These are phyloP conservation scores for Citrus inodora DNA, from an alignment of 345 rosid species.

Conservation along the genomic window DNA sequence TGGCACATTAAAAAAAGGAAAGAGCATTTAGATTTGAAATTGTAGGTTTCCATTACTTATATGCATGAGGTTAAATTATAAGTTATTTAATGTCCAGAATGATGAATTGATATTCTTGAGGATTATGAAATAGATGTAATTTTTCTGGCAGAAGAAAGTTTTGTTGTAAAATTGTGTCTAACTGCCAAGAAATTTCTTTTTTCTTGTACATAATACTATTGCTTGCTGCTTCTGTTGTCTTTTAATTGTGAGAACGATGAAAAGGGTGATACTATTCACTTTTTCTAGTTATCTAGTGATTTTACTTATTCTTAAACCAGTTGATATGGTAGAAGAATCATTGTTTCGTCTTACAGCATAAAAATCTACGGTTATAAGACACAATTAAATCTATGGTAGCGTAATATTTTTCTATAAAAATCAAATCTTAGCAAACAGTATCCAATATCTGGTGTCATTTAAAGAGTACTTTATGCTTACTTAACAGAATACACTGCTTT, in stretches of 20 bases:
- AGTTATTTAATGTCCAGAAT: not conserved
- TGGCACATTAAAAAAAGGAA: not conserved
- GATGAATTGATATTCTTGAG: not conserved
- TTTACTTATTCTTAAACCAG: not conserved
- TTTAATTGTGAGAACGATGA: not conserved
- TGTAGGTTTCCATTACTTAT: not conserved
- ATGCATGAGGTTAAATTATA: not conserved
- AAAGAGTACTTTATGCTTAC: not conserved
- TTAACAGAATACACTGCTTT: not conserved
- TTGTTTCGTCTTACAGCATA: not conserved
- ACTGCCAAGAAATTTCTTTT: too few species aligned
- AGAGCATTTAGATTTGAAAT: not conserved
- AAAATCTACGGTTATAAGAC: not conserved
- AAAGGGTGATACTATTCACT: not conserved
- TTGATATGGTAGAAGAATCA: not conserved
- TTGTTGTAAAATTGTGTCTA: not conserved
- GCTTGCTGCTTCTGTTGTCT: not conserved
- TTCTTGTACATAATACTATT: too few species aligned
- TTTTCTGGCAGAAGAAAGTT: not conserved
- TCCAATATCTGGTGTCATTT: not conserved
- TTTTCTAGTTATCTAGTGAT: not conserved
- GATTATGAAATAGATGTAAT: not conserved
- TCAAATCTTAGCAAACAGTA: not conserved
- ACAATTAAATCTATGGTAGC: too few species aligned
- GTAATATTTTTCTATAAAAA: not conserved